A percentile compares a stretch with the other conserved stretches of the same genome.
Conservation (phyloP, 768 basidiomycete genomes). For the Russula olivacea region DNA sequence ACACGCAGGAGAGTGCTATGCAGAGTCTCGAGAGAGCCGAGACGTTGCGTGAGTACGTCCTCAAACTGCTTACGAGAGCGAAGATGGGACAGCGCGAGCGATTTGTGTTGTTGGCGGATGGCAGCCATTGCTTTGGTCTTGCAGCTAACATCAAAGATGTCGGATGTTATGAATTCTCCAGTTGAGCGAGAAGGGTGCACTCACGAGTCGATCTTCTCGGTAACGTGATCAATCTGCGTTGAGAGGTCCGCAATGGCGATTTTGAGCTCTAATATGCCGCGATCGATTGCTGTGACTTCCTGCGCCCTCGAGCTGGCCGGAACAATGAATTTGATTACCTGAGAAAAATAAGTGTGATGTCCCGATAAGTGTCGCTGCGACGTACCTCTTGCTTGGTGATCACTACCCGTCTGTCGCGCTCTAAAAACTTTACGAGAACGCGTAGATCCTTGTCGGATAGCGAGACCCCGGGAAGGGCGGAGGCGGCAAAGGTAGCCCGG, state of each 20-base stretch:
- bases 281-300: constrained; percentile 71
- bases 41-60: constrained; percentile 66
- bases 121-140: constrained; percentile 60
- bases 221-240: constrained; percentile 61
- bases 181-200: constrained; percentile 24
- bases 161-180: neutral
- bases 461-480: constrained; percentile 37
- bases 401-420: constrained; percentile 64
- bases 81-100: constrained; percentile 69
- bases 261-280: constrained; percentile 76
- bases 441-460: constrained; percentile 60
- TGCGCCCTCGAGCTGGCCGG: constrained; percentile 35
- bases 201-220: constrained; percentile 69
- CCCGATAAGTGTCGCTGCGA: neutral
- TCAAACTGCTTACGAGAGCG: constrained; percentile 77
- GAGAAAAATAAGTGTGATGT: neutral
- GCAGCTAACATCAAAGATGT: constrained; percentile 41
- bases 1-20: constrained; percentile 74
- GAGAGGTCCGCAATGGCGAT: constrained; percentile 61
- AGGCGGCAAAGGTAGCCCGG: constrained; percentile 47
- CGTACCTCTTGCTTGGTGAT: constrained; percentile 64
- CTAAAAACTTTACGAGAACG: constrained; percentile 69
- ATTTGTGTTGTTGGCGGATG: constrained; percentile 63
- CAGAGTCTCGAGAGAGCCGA: constrained; percentile 67
- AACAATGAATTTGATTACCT: constrained; percentile 80